Conservation (phyloP, 805 yeast genomes). For the Starmerella vaccinii region DNA sequence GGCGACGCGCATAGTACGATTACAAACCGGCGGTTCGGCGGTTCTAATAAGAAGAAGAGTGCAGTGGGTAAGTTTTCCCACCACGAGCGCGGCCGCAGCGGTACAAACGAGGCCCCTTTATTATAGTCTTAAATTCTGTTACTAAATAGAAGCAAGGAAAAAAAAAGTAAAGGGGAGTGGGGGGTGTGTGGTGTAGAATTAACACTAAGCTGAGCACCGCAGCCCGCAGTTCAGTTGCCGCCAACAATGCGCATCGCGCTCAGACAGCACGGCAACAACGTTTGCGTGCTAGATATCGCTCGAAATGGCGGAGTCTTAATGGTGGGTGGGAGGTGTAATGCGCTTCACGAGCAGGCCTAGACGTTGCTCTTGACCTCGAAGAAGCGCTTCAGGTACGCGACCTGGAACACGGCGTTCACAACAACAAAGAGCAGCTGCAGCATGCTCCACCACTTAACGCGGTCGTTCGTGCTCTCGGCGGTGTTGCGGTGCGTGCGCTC, state of each 20-base stretch:
- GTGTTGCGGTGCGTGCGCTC: constrained; percentile 98
- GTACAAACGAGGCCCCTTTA: too few relatives aligned
- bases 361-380: constrained; percentile 90
- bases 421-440: constrained; percentile 83
- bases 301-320: too few relatives aligned
- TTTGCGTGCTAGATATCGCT: too few relatives aligned
- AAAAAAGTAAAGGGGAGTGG: not conserved
- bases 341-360: too few relatives aligned
- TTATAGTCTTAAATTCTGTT: too few relatives aligned
- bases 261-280: too few relatives aligned
- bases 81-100: too few relatives aligned
- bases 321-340: too few relatives aligned
- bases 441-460: constrained; percentile 97
- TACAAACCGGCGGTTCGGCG: constrained; percentile 2
- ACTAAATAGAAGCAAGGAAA: not conserved
- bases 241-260: too few relatives aligned
- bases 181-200: not conserved
- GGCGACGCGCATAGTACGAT: constrained; percentile 14
- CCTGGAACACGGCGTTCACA: constrained; percentile 82
- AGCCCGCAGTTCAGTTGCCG: too few relatives aligned
- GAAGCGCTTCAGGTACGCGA: constrained; percentile 84
- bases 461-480: constrained; percentile 91
- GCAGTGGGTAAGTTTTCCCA: too few relatives aligned
- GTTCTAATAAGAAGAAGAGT: too few relatives aligned
- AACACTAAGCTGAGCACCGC: not conserved